These are phyloP conservation scores for Ilex aquifolium DNA, from an alignment of 257 asterid species.

Conservation along the genomic window DNA sequence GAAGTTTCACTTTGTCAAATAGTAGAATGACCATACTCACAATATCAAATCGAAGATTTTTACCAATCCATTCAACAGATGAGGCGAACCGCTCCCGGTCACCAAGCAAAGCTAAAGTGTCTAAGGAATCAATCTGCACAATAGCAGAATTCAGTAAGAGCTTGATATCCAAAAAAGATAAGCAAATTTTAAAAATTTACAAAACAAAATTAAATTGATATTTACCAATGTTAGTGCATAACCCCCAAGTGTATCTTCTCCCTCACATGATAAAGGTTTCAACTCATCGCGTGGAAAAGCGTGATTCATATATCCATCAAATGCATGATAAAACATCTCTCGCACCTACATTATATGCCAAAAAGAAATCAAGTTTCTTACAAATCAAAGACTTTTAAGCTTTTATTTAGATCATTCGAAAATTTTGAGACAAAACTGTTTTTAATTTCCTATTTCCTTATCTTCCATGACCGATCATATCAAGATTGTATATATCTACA, in stretches of 20 bases:
- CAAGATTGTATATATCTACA: not conserved
- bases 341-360: constrained; percentile 48
- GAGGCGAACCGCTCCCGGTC: constrained; percentile 68
- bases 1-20: too few relatives aligned
- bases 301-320: constrained; percentile 83
- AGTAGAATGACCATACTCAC: constrained; percentile 53
- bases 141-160: constrained; percentile 9
- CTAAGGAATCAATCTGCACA: constrained; percentile 83
- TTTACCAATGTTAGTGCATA: constrained; percentile 92
- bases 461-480: not conserved
- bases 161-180: too few relatives aligned
- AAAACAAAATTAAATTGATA: not conserved
- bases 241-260: constrained; percentile 98
- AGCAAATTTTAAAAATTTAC: too few relatives aligned
- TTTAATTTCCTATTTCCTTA: too few relatives aligned
- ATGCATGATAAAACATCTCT: constrained; percentile 95
- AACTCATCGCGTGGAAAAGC: constrained; percentile 93
- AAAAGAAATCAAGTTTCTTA: not conserved
- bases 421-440: too few relatives aligned
- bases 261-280: constrained; percentile 92
- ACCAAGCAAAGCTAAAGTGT: constrained; percentile 94
- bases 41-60: constrained; percentile 95
- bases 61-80: constrained; percentile 99
- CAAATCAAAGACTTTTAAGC: too few relatives aligned
- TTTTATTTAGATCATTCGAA: too few relatives aligned